Evolutionary conservation across 2,329 filamentous ascomycete genomes (phyloP), one percentile per base, ranked within the genome.

Genomic region (Alternaria hordeiaustralica): DNA sequence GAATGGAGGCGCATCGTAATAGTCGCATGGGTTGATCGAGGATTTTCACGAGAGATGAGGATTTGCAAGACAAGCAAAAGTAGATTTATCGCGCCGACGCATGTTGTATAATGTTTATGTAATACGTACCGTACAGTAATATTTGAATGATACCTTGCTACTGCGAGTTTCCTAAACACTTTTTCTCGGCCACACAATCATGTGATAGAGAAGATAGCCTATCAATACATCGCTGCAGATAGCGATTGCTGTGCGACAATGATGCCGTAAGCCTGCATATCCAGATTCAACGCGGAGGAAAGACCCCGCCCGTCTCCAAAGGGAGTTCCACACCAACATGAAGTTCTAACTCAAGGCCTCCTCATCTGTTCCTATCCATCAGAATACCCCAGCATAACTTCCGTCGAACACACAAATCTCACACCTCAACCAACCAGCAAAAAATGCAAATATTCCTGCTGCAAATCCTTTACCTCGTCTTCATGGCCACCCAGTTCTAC

Each of bases 1-100:
- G 60, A 28, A 61, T 61, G 60, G 20, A 55, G 18, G 58, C 51
- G 43, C 50, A 60, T 30, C 28, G 23, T 10, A 43, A 55, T 36
- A 30, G 23, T 55, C 45, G 25, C 20, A 51, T 58, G 45, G 46
- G 10, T 28, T 50, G 46, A 30, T 30, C 4, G 5, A 50, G 10
- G 46, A 30, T 11, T 20, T 30, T 25, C 13, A 20, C 6, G 0
- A 3, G 11, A 30, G n/a, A 13, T 30, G 25, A 50, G 25, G n/a
- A 50, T 41, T 36, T 36, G 20, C 7, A 53, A 13, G 28, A 20
- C 10, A 28, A 18, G 28, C n/a, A 30, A 46, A 46, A 50, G 46
- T 50, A 28, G n/a, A 50, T 20, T 49, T 20, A 11, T 12, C 12
- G 44, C 44, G 20, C n/a, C 20, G 12, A 23, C 4, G 44, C 44